Evolutionary conservation across 129 eudicot species (phyloP).

Genomic region (Logfia minima): DNA sequence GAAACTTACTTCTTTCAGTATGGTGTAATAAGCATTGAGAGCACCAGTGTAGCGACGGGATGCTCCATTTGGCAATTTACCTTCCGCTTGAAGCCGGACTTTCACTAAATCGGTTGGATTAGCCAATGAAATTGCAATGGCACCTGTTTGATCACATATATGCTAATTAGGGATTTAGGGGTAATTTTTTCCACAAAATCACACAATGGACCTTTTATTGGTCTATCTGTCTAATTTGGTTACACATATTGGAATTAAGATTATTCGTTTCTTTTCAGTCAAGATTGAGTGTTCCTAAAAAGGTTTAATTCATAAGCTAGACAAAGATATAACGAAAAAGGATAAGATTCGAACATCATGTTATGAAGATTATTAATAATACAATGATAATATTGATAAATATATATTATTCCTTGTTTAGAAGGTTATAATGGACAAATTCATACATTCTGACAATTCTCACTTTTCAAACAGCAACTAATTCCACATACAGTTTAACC

Average conservation of each 20-base stretch:
- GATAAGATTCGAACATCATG: conserved; percentile 2
- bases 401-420: background rate
- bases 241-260: conserved; percentile 7
- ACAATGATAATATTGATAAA: background rate
- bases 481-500: background rate
- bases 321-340: background rate
- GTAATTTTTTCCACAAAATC: background rate
- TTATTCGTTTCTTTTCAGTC: background rate
- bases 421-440: background rate
- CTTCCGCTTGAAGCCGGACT: conserved; percentile 96
- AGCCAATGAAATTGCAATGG: conserved; percentile 83
- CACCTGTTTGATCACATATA: conserved; percentile 53
- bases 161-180: background rate
- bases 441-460: background rate
- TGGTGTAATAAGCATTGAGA: conserved; percentile 74
- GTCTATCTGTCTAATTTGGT: background rate
- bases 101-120: conserved; percentile 97
- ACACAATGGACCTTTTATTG: background rate
- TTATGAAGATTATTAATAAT: background rate
- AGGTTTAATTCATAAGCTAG: background rate
- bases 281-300: background rate
- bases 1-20: conserved; percentile 60
- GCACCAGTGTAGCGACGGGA: conserved; percentile 83
- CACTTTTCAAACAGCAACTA: too few relatives aligned
- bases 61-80: conserved; percentile 74